Evolutionary conservation across 768 basidiomycete genomes (phyloP).

Genomic region (Mycena albidolilacea): DNA sequence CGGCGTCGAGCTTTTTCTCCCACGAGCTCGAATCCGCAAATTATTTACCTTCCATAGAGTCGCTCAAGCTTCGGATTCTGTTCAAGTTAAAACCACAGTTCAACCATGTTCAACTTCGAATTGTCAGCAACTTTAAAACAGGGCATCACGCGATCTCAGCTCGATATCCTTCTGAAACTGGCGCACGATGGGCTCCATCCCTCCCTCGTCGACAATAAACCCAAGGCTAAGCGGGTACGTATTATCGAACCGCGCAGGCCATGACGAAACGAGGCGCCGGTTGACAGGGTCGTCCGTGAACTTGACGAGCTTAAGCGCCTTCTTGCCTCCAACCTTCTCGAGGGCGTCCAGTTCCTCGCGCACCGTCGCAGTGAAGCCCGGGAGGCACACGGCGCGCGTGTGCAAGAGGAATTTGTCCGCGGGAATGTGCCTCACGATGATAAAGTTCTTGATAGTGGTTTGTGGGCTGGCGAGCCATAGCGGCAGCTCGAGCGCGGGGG

Average conservation of each 20-base stretch:
- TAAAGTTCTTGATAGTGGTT: conserved; percentile 68
- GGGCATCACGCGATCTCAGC: conserved; percentile 14
- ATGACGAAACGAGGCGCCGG: conserved; percentile 61
- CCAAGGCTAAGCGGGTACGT: conserved; percentile 59
- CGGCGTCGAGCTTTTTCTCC: too few species aligned
- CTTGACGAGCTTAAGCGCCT: conserved; percentile 61
- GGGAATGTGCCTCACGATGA: conserved; percentile 63
- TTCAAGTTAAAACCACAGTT: too few species aligned
- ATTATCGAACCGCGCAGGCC: conserved; percentile 64
- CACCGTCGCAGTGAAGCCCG: conserved; percentile 72
- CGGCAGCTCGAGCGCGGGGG: conserved; percentile 61
- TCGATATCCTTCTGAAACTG: conserved; percentile 52
- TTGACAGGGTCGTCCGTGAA: conserved; percentile 62
- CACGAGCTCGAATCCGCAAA: too few species aligned
- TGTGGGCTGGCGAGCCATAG: conserved; percentile 67
- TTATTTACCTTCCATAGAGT: too few species aligned
- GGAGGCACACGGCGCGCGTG: conserved; percentile 70
- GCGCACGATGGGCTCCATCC: conserved; percentile 61
- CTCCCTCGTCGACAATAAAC: conserved; percentile 61
- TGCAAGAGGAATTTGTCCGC: conserved; percentile 57
- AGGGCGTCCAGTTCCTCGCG: conserved; percentile 70
- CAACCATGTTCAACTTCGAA: too few species aligned
- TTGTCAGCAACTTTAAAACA: too few species aligned
- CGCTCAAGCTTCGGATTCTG: too few species aligned
- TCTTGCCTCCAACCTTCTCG: conserved; percentile 64